Evolutionary conservation across 176 grass and related monocot species (phyloP).

Genomic region (Microstegium vimineum): DNA sequence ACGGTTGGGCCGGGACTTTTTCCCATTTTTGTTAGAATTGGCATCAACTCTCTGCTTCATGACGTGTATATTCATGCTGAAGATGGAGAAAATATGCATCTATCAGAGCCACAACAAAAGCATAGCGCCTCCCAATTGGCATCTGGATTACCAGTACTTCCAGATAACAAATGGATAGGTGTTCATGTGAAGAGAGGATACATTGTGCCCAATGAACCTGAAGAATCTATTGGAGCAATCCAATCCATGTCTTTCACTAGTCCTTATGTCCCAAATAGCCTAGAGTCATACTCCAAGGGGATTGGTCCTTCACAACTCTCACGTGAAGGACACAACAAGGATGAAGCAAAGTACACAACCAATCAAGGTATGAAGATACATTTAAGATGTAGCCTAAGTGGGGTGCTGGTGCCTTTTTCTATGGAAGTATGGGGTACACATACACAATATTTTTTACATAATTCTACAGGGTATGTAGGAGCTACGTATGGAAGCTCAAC

Average conservation of each 20-base stretch:
- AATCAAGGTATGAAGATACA: not conserved
- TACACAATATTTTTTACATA: not conserved
- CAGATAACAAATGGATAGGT: too few species aligned
- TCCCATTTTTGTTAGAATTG: too few species aligned
- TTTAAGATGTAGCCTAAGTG: not conserved
- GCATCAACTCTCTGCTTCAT: too few species aligned
- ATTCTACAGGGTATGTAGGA: not conserved
- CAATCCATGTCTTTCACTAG: not conserved
- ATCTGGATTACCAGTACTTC: too few species aligned
- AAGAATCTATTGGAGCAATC: not conserved
- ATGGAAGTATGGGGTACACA: too few species aligned
- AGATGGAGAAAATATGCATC: not conserved
- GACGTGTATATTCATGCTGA: not conserved
- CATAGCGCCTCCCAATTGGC: too few species aligned
- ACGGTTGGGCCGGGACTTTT: too few species aligned
- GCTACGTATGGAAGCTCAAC: not conserved
- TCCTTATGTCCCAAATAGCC: not conserved
- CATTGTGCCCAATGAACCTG: not conserved
- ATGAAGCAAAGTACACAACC: not conserved
- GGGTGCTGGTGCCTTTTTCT: too few species aligned
- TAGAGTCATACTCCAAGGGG: not conserved
- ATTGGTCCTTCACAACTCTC: not conserved
- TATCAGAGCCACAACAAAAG: too few species aligned
- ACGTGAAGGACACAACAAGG: not conserved
- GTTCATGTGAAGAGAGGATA: too few species aligned